Base-by-base conservation (phyloP, 2,329 filamentous ascomycete species). In the Diaporthe australafricana region DNA sequence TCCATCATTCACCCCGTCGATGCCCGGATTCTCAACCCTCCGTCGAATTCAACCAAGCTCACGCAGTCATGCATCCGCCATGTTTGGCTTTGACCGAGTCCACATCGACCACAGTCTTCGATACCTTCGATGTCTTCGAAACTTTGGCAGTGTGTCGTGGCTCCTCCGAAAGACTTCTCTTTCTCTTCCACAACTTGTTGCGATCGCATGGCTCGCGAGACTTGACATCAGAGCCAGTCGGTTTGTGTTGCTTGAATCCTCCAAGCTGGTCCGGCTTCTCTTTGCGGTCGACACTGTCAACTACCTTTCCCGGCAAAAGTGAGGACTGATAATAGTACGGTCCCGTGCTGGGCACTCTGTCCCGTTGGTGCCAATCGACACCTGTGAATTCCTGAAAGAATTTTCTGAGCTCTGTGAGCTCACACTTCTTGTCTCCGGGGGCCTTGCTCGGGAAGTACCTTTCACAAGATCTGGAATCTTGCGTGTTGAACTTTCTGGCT, bases 311-410 rank as follows among this genome's bases (percentile, higher is more conserved):
- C 20, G 27, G 16, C 11, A 17, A 20, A 38, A n/a, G 20, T 22
- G 48, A 47, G 22, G 9, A 12, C 25, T 50, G 22, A 17, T 73
- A 66, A 9, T n/a, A 30, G 30, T 16, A 57, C 11, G 27, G 30
- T 6, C 66, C 32, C 14, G 8, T 16, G 17, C 56, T 81, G 6
- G 80, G 77, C 60, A 77, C 77, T 6, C 80, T 68, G 1, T 88
- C 78, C 17, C 89, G 84, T 53, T 90, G 81, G n/a, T 87, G 83
- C 92, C 91, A 94, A 1, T 82, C 78, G 12, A 90, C 81, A 0
- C 88, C 88, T 0, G 90, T 90, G 78, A 89, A 89, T 9, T 82
- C 81, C 14, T 78, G 79, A 77, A 94, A 94, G 75, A 91, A 90
- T 0, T 79, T 75, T 72, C 83, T 83, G 78, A 93, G 93, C 0